Base-by-base conservation (phyloP, 495 filamentous ascomycete species). In the Cairneyella variabilis region DNA sequence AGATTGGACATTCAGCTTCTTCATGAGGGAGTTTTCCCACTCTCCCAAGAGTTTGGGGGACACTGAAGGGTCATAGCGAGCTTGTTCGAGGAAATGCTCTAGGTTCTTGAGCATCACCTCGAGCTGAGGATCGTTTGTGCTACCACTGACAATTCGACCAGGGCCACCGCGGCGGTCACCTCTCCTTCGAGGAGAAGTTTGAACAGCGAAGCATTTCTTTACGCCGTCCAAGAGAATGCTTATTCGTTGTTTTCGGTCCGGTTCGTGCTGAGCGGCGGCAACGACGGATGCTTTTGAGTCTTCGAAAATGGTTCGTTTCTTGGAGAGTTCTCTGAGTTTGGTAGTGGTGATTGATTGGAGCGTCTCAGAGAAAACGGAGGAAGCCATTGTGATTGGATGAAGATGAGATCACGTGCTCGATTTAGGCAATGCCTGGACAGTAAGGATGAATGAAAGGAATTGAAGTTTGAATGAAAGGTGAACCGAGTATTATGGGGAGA, bases 261-360 rank as follows among this genome's bases (percentile, higher is more conserved):
- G 46, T 26, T 64, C 53, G 43, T 47, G 64, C 20, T 70, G 28
- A 7, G 67, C 58, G 10, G 58, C 55, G 9, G 47, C 41, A 6
- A 76, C 25, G 1, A 71, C 23, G 22, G 61, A 28, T 27, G 69
- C 54, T 53, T 74, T 78, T 14, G 66, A 61, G 1, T 64, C 48
- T 22, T 80, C 71, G 53, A 81, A 88, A 18, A 75, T 59, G 2
- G 58, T 59, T 22, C 78, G 79, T 54, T 83, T 76, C 54, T 83
- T 83, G 16, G 76, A 76, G 6, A 86, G 71, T 51, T 84, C 82
- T 17, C 66, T 71, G 44, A 86, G 76, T 60, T 88, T 88, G 39
- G 79, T 83, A 25, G 68, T 68, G 18, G 83, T 88, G 66, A 88
- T 85, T 9, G 80, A 79, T 54, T 79, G 76, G 16, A 88, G 71